Evolutionary conservation across 257 asterid genomes (phyloP), one percentile per base, ranked within the genome.

Genomic region (Echites panduratus): DNA sequence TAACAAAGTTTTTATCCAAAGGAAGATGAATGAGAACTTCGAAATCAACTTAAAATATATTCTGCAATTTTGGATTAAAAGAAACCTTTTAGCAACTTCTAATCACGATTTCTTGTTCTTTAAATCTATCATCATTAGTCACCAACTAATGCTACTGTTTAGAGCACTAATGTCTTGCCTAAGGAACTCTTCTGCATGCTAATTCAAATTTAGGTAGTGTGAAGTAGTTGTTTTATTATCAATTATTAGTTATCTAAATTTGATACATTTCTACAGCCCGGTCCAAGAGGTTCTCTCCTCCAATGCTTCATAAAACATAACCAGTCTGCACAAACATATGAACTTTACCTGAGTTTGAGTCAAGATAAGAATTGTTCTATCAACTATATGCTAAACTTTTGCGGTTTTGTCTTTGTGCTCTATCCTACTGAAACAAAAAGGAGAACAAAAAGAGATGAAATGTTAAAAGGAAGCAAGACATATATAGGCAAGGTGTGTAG

Each of bases 241-340:
- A 45, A 32, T 68, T 35, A 47, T 68, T 64, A 17, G 71, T 43
- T 68, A 48, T 44, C 77, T 43, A 75, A 49, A 1, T 64, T 52
- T 50, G 56, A 56, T 59, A 49, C 65, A 7, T 53, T 64, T 71
- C 79, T 85, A 86, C 97, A 95, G 99, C 98, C 99, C 66, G 99
- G 99, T 20, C 96, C 98, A 7, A 84, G 96, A 78, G 97, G 90
- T 32, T 77, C 92, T 71, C 85, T 83, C 43, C 77, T 95, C 70
- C 98, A 79, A 59, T 95, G 99, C 76, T 95, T 89, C 82, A 88
- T 95, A 78, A 91, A 87, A 80, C 79, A 98, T 87, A 87, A 87
- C 68, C 88, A 88, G 38, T 62, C 92, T 17, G 81, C 87, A 27
- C 96, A 85, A 56, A 84, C 95, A 22, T 90, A 86, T 82, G 75